phyloP scores from a whole-genome alignment of 192 early-diverging fungal genomes.

The Ramicandelaber brevisporus region DNA sequence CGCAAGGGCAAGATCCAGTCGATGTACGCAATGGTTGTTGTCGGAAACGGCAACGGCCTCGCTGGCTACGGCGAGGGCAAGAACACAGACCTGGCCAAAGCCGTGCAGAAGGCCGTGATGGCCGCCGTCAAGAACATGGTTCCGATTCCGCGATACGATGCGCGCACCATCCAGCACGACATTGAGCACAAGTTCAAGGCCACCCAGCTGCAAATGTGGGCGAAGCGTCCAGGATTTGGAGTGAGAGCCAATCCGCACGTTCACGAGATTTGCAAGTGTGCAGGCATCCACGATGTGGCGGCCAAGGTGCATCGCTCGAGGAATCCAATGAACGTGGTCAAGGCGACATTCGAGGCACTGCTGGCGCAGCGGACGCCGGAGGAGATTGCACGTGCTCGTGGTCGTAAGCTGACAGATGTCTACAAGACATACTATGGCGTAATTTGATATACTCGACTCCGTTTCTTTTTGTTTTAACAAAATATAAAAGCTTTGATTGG shows the following conservation, averaged over 20 bases:
- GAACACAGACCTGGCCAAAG: constrained; percentile 43
- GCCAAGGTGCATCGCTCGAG: constrained; percentile 77
- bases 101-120: constrained; percentile 69
- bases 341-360: constrained; percentile 82
- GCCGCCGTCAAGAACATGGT: constrained; percentile 71
- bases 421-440: constrained; percentile 73
- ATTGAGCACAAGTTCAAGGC: constrained; percentile 73
- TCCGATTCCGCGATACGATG: constrained; percentile 65
- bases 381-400: constrained; percentile 68
- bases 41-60: constrained; percentile 75
- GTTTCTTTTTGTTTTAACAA: no score
- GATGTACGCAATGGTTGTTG: constrained; percentile 79
- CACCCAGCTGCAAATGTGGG: constrained; percentile 52
- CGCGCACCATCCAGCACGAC: constrained; percentile 75
- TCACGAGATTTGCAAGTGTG: constrained; percentile 83
- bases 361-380: constrained; percentile 45
- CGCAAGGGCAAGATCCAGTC: constrained; percentile 52
- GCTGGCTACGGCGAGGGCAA: constrained; percentile 89
- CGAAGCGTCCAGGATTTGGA: constrained; percentile 83
- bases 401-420: constrained; percentile 72
- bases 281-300: constrained; percentile 77
- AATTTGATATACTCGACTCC: no score
- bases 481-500: no score
- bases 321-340: constrained; percentile 96
- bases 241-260: constrained; percentile 77